phyloP scores from a whole-genome alignment of 352 stramenopile species.

The Phytopythium montanum region DNA sequence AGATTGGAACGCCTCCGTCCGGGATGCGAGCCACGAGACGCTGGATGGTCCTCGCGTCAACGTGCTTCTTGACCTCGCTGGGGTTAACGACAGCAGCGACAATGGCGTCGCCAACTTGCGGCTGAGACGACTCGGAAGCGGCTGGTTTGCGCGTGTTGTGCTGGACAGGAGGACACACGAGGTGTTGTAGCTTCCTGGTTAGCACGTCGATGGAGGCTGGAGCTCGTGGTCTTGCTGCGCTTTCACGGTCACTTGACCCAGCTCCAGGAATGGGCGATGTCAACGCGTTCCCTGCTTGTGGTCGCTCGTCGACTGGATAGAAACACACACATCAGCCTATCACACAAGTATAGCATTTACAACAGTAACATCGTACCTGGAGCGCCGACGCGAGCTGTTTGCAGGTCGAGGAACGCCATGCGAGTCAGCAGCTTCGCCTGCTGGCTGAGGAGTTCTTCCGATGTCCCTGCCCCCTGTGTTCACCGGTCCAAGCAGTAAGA shows the following conservation, averaged over 20 bases:
- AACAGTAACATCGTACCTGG: constrained; percentile 11
- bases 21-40: constrained; percentile 36
- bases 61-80: constrained; percentile 27
- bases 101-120: constrained; percentile 2
- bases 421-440: constrained; percentile 39
- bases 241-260: neutral
- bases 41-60: constrained; percentile 37
- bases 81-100: constrained; percentile 2
- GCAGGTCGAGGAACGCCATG: constrained; percentile 41
- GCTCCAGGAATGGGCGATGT: neutral
- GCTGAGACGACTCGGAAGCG: constrained; percentile 12
- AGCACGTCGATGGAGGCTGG: constrained; percentile 7
- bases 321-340: neutral
- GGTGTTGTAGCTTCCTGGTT: constrained; percentile 28
- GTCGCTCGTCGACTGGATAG: neutral
- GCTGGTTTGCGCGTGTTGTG: constrained; percentile 2
- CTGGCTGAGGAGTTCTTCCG: constrained; percentile 39
- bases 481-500: neutral
- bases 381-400: constrained; percentile 20
- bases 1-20: constrained; percentile 31
- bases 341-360: neutral
- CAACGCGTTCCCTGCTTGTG: neutral
- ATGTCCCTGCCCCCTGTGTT: constrained; percentile 35
- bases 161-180: constrained; percentile 16
- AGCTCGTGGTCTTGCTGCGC: neutral